Conservation (phyloP, 192 early-diverging fungal genomes). For the Coemansia sp. region DNA sequence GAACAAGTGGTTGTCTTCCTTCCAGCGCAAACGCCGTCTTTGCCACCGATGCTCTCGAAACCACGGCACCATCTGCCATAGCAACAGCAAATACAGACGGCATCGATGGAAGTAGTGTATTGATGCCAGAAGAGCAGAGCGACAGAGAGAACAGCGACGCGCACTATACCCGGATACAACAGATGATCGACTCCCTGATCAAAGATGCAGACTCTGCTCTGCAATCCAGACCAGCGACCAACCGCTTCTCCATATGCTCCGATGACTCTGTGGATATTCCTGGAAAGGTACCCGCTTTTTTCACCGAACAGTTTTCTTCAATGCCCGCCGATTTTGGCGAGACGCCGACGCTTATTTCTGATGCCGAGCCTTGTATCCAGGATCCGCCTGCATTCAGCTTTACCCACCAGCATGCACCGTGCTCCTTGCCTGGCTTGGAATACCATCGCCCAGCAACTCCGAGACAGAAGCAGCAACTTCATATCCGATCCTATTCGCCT, state of each 20-base stretch:
- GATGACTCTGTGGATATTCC: conserved; percentile 16
- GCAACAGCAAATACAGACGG: neutral
- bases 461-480: neutral
- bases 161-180: conserved; percentile 50
- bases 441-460: neutral
- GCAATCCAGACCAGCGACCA: conserved; percentile 22
- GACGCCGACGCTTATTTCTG: conserved; percentile 7
- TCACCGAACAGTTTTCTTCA: conserved; percentile 17
- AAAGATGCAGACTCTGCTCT: conserved; percentile 48
- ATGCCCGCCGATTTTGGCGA: conserved; percentile 33
- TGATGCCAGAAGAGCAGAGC: conserved; percentile 2
- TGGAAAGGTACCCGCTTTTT: conserved; percentile 6
- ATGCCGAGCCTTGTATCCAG: neutral
- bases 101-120: too few species aligned
- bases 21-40: neutral
- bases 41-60: neutral
- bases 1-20: neutral
- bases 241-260: conserved; percentile 2
- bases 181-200: conserved; percentile 53
- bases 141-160: conserved; percentile 26
- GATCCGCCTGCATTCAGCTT: neutral
- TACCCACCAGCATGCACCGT: neutral
- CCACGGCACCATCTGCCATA: neutral
- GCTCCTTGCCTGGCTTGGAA: neutral
- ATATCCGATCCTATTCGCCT: neutral